A percentile compares a stretch with the other conserved stretches of the same genome.
Conservation (phyloP, 192 early-diverging fungal genomes). For the Backusella parvicylindrica region DNA sequence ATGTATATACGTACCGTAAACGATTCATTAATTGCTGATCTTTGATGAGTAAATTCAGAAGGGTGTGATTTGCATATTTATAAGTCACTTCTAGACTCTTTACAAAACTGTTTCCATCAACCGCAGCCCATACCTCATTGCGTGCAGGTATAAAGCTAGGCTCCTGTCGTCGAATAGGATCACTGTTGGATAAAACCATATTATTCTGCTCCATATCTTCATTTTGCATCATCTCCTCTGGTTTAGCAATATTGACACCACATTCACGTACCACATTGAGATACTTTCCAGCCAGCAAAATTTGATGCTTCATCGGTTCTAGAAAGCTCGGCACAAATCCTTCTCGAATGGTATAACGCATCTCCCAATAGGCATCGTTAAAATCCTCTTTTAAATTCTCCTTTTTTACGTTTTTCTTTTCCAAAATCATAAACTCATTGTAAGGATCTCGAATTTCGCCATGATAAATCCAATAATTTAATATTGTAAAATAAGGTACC, state of each 20-base stretch:
- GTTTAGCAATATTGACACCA: slow-evolving; percentile 46
- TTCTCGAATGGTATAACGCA: slow-evolving; percentile 65
- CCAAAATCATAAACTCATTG: slow-evolving; percentile 92
- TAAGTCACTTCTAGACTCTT: slow-evolving; percentile 86
- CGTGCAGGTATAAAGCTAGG: slow-evolving; percentile 6
- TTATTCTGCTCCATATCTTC: slow-evolving; percentile 20
- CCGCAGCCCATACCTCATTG: slow-evolving; percentile 51
- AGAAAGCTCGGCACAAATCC: slow-evolving; percentile 75
- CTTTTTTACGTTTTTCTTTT: slow-evolving; percentile 56
- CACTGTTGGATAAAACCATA: not conserved
- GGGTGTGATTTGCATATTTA: slow-evolving; percentile 79
- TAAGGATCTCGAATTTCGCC: slow-evolving; percentile 88
- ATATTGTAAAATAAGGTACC: slow-evolving; percentile 79
- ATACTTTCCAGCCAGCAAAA: slow-evolving; percentile 91
- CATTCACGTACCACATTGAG: slow-evolving; percentile 91
- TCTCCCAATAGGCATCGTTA: slow-evolving; percentile 83
- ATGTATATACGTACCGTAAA: slow-evolving; percentile 45
- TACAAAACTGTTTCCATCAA: slow-evolving; percentile 65
- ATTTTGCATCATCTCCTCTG: slow-evolving; percentile 24
- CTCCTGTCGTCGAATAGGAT: not conserved
- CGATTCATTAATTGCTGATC: slow-evolving; percentile 75
- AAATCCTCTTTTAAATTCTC: slow-evolving; percentile 71
- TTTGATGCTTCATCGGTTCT: slow-evolving; percentile 69
- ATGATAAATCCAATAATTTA: slow-evolving; percentile 83
- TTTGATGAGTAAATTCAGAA: slow-evolving; percentile 76